Evolutionary conservation across 208 protist species (phyloP).

Genomic region (Acanthamoeba lenticulata): DNA sequence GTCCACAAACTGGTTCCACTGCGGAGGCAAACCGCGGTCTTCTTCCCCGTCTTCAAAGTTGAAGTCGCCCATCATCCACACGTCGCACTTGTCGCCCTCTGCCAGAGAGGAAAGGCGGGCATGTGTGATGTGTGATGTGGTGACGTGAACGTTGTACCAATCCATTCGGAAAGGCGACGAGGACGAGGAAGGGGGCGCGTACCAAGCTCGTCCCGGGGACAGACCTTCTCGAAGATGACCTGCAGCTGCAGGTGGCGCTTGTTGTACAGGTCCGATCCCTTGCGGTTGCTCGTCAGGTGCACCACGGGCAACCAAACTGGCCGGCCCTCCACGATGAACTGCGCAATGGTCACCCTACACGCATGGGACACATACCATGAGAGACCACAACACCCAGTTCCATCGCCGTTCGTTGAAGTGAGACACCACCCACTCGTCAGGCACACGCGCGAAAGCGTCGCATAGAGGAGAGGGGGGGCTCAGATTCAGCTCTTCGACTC

Average conservation of each 20-base stretch:
- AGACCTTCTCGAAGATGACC: constrained; percentile 9
- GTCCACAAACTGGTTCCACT: not conserved
- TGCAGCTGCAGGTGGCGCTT: constrained; percentile 8
- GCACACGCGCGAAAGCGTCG: no score
- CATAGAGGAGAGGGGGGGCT: no score
- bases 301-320: not conserved
- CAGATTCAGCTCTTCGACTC: no score
- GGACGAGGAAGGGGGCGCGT: not conserved
- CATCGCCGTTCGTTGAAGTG: no score
- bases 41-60: constrained; percentile 50
- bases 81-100: not conserved
- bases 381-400: not conserved
- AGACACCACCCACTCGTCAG: no score
- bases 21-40: not conserved
- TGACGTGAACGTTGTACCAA: not conserved
- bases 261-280: not conserved
- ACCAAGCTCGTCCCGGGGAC: not conserved
- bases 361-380: not conserved
- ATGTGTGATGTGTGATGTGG: not conserved
- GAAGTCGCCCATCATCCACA: constrained; percentile 47
- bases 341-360: not conserved
- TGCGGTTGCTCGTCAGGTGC: constrained; percentile 32
- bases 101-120: not conserved
- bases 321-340: not conserved
- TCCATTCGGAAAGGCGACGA: not conserved